Base-by-base conservation (phyloP, 352 stramenopile genomes). In the Pythium chondricola region DNA sequence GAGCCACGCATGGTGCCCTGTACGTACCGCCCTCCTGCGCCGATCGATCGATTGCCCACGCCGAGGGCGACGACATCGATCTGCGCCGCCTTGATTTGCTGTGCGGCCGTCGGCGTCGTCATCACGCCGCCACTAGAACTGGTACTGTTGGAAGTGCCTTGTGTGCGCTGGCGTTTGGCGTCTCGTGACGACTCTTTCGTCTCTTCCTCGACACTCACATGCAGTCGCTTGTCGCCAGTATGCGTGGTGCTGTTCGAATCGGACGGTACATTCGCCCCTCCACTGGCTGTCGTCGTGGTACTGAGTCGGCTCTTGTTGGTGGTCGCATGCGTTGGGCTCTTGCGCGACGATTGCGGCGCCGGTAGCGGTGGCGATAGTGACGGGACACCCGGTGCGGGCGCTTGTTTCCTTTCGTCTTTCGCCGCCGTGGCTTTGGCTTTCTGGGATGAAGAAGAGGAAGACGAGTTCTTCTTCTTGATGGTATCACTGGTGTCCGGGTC, bases 21-120 rank as follows among this genome's bases (percentile, higher is more conserved):
- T 16, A 89, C 73, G 46, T 89, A 89, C 39, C 77, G 56, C 24
- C 77, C 75, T 22, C 77, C n/a, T n/a, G n/a, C 77, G 47, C 67
- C 70, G 4, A 50, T 35, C n/a, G 65, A 22, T 17, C 49, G 29
- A 43, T 69, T 21, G 38, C 39, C 31, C 33, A 71, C 60, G 3
- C 77, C 77, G 4, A 87, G 49, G 17, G 77, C 60, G 17, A 87
- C 73, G 16, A 78, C 48, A 14, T 79, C 70, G 27, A 84, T 71
- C 31, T 48, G 53, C 55, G 69, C 62, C 7, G 52, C 43, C 39
- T 67, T 81, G 26, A 78, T 66, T 7, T 63, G 49, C 41, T 73
- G 67, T 2, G 48, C 61, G 13, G 59, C 46, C 9, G 61, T 76
- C 13, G 45, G 51, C n/a, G 43, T 30, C 30, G 56, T 36, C 6